phyloP scores from a whole-genome alignment of 140 eudicot species.

The Flaveria floridana region DNA sequence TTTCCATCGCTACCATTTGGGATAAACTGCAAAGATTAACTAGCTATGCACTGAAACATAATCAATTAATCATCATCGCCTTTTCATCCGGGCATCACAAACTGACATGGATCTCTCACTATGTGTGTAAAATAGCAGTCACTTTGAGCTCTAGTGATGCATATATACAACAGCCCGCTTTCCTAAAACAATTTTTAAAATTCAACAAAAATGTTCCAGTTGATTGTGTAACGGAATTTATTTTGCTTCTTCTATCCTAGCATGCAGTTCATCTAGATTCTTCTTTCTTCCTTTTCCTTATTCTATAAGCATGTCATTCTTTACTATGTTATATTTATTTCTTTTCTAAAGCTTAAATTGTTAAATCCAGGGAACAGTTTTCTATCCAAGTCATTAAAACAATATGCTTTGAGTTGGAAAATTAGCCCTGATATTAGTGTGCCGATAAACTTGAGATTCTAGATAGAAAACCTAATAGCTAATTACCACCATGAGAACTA shows the following conservation, averaged over 20 bases:
- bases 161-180: too few species aligned
- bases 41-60: background rate
- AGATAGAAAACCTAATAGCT: background rate
- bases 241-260: background rate
- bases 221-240: too few species aligned
- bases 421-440: background rate
- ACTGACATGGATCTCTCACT: background rate
- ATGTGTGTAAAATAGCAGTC: background rate
- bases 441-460: background rate
- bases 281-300: background rate
- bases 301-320: background rate
- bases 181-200: too few species aligned
- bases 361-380: background rate
- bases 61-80: background rate
- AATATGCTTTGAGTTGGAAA: background rate
- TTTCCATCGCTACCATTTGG: background rate
- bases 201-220: too few species aligned
- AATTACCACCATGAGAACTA: background rate
- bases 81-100: background rate
- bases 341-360: conserved; percentile 5
- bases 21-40: background rate
- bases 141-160: too few species aligned
- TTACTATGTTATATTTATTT: background rate
- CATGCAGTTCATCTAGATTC: background rate
- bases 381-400: conserved; percentile 2